Evolutionary conservation across 805 yeast species (phyloP).

Genomic region (Metschnikowia colocasiae): DNA sequence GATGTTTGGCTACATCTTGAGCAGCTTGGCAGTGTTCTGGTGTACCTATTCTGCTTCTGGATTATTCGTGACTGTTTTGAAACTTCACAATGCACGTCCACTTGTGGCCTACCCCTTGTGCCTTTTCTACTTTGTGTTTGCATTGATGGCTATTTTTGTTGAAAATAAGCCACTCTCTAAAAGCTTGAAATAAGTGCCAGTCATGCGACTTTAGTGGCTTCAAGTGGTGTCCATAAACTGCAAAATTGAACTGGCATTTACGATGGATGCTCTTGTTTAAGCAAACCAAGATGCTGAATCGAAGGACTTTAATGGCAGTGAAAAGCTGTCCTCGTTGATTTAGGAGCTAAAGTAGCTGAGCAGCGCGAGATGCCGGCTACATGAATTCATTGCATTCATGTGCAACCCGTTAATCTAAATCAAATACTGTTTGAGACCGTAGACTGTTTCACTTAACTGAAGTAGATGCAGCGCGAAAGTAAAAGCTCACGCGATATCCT

Average conservation of each 20-base stretch:
- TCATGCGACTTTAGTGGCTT: neutral
- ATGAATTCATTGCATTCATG: neutral
- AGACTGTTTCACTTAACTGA: neutral
- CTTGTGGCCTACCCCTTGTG: conserved; percentile 91
- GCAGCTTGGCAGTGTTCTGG: conserved; percentile 74
- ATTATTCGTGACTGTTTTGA: conserved; percentile 81
- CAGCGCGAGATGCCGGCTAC: neutral
- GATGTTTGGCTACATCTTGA: conserved; percentile 63
- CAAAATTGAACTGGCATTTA: too few relatives aligned
- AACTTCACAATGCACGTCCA: conserved; percentile 78
- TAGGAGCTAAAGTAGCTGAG: neutral
- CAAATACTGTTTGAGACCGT: neutral
- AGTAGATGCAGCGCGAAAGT: neutral
- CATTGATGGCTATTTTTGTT: conserved; percentile 89
- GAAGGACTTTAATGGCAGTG: neutral
- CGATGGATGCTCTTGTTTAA: neutral
- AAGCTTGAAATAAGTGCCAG: neutral
- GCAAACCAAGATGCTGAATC: neutral
- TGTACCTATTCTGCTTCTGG: conserved; percentile 93
- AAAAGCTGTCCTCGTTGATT: neutral
- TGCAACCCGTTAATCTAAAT: neutral
- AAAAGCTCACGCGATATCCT: neutral
- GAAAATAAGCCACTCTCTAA: conserved; percentile 26
- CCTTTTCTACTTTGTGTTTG: conserved; percentile 89
- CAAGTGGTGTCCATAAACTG: neutral